Base-by-base conservation (phyloP, 495 filamentous ascomycete species). In the Tuber borchii region DNA sequence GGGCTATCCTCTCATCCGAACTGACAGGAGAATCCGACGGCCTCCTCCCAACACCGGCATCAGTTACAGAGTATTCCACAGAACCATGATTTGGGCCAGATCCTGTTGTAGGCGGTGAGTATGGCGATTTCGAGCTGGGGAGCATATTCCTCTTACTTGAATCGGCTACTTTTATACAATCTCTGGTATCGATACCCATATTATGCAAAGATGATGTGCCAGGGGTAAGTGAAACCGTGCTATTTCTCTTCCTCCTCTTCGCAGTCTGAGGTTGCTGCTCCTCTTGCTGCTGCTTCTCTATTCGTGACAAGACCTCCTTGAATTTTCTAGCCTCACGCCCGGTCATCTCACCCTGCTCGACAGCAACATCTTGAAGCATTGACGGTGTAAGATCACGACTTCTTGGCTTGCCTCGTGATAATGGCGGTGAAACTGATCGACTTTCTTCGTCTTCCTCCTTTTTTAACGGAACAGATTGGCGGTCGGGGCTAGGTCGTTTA, bases 371-470 rank as follows among this genome's bases (percentile, higher is more conserved):
- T 14, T 78, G 79, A 68, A 61, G 48, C 37, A 74, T 71, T 8
- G 80, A 82, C 16, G 80, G 80, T 40, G 80, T 82, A 19, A 82
- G 48, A 56, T 82, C 81, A 40, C 81, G 81, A 31, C 81, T 82
- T 26, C 80, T 74, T 43, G 80, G 74, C 71, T 82, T 82, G 68
- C 77, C 74, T 80, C 73, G 73, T 4, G 79, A 81, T 68, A 77
- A 75, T 48, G 78, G 78, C 7, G 45, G 78, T 31, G 78, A 81
- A 71, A 74, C 51, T 9, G 81, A 75, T 69, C 82, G 77, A 44
- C 85, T 86, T 17, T 87, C 85, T 34, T 87, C 87, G 31, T 86
- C 85, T 10, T 84, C 80, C 71, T 82, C 86, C 73, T 86, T 86
- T 20, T 72, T 74, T 73, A 43, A 34, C 40, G 40, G 42, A 39